Evolutionary conservation across 192 early-diverging fungal species (phyloP).

Genomic region (Glomus cerebriforme): DNA sequence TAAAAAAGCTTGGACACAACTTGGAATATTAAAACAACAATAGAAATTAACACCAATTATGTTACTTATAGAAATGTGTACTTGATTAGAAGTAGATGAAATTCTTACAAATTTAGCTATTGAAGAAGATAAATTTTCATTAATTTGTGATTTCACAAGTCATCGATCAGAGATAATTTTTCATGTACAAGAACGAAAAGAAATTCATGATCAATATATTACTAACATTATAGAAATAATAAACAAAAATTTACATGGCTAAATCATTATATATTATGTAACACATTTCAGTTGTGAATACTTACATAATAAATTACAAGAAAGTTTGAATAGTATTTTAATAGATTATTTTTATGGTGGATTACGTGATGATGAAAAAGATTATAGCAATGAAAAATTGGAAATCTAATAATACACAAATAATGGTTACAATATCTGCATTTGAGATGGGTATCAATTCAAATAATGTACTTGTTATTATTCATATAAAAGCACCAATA

Average conservation of each 20-base stretch:
- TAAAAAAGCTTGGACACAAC: not conserved
- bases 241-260: not conserved
- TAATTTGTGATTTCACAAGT: no score
- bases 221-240: not conserved
- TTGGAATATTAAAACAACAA: no score
- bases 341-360: not conserved
- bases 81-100: not conserved
- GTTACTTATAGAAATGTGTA: not conserved
- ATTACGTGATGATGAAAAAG: not conserved
- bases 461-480: not conserved
- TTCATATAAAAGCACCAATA: not conserved
- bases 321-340: not conserved
- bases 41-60: not conserved
- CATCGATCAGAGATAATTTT: not conserved
- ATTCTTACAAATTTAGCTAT: not conserved
- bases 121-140: not conserved
- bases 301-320: constrained; percentile 1
- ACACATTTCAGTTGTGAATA: not conserved
- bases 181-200: not conserved
- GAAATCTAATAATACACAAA: not conserved
- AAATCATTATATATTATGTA: no score
- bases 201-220: not conserved
- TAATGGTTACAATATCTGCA: not conserved
- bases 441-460: not conserved
- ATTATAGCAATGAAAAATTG: not conserved